Evolutionary conservation across 2,329 filamentous ascomycete species (phyloP), one percentile per base, ranked within the genome.

Genomic region (Tolypocladium inflatum): DNA sequence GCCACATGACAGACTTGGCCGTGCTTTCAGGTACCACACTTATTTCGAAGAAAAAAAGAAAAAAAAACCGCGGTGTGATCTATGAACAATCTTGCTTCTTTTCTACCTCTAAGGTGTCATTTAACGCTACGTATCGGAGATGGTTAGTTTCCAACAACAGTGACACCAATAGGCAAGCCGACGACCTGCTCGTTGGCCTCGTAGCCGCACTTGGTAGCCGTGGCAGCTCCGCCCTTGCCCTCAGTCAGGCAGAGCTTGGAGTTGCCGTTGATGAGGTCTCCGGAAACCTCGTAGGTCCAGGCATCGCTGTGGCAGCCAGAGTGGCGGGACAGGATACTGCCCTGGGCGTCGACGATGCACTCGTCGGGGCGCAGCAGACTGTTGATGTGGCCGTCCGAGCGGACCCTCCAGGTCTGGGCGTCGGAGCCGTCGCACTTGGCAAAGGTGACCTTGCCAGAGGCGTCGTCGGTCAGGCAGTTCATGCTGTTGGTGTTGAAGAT

Each of bases 401-500:
- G 61, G 13, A 70, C 64, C 58, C 66, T 68, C 77, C 78, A 80
- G 7, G 77, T 70, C 66, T 80, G 78, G 4, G 64, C 64, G 61
- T 76, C 70, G 0, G 63, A 61, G 10, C 66, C 77, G 38, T 70
- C 66, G 58, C 77, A 79, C 4, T 64, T 59, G 5, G 63, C 61
- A 64, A 74, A 78, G 0, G 39, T 63, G 7, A 76, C 63, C 8
- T 57, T 62, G 9, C 64, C 63, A 2, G 63, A 59, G 41, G 42
- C 54, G 56, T 60, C 45, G 6, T 70, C 73, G 5, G 75, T 75
- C 39, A 80, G 66, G 59, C 76, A 78, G 37, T 72, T 70, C 11
- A 73, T 65, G 2, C 75, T 77, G 26, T 70, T 73, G 0, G 77
- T 78, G 62, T 80, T 79, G 66, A 80, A 78, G 54, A 80, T 74